Evolutionary conservation across 192 early-diverging fungal species (phyloP), one percentile per base, ranked within the genome.

Genomic region (Coemansia sp.): DNA sequence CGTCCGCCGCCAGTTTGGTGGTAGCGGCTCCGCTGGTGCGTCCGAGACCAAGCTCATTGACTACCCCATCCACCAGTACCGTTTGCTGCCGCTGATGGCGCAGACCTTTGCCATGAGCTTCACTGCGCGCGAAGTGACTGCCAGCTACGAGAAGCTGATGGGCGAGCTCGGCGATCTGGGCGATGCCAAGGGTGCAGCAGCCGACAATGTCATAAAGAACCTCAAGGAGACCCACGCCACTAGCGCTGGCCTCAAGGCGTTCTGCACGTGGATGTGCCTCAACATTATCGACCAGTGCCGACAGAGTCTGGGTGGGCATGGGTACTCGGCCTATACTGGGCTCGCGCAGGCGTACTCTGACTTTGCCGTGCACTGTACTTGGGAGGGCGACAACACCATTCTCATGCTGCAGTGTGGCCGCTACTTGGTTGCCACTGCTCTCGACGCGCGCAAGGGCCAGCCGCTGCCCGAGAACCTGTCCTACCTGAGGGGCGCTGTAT

Each of bases 171-270:
- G 91, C 66, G 82, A 79, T 18, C 84, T 90, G 24, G 85, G 84
- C 55, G 86, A 85, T 51, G 88, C 90, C 69, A 75, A 83, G 46
- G 79, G 85, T 38, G 69, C 88, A 14, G 72, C 76, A 0, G 71
- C 59, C 13, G 36, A 64, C 38, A 84, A 86, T 7, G 87, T 88
- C 7, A 85, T 95, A 60, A 90, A 91, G 65, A 85, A 85, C 24
- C 87, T 95, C 70, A 95, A 93, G 83, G 93, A 95, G 71, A 90
- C 94, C 18, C 94, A 96, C 68, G 93, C 92, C 18, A 95, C 94
- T 43, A 89, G 87, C 58, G 92, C 93, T 8, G 94, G 94, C 45
- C 85, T 96, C 63, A 96, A 96, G 77, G 93, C 92, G 51, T 94
- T 95, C 73, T 94, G 93, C 77, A 96, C 95, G 8, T 95, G 93